Evolutionary conservation across 306 rosid genomes (phyloP).

Genomic region (Psophocarpus tetragonolobus): DNA sequence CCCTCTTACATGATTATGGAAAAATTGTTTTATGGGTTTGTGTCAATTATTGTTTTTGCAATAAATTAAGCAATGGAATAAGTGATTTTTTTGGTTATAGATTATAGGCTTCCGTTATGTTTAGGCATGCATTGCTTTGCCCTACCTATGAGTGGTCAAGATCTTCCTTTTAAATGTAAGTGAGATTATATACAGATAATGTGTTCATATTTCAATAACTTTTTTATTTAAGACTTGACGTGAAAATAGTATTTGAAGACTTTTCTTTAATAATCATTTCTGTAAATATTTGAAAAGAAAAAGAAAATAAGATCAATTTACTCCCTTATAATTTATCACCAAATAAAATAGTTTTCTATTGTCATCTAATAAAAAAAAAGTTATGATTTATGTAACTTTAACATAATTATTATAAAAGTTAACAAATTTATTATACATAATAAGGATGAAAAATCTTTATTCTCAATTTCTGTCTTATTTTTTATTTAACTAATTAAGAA

Average conservation of each 20-base stretch:
- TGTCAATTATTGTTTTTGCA: neutral
- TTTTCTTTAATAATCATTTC: too few relatives aligned
- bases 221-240: neutral
- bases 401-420: too few relatives aligned
- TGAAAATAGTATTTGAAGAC: neutral
- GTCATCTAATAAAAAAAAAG: too few relatives aligned
- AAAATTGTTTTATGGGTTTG: neutral
- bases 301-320: too few relatives aligned
- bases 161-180: constrained; percentile 31
- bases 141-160: constrained; percentile 9
- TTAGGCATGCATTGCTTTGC: neutral
- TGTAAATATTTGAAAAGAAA: too few relatives aligned
- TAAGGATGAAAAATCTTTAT: too few relatives aligned
- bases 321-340: too few relatives aligned
- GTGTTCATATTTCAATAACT: neutral
- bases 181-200: neutral
- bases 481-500: too few relatives aligned
- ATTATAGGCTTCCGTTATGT: neutral
- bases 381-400: too few relatives aligned
- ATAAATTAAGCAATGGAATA: neutral
- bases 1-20: constrained; percentile 8
- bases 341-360: too few relatives aligned
- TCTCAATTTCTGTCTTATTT: too few relatives aligned
- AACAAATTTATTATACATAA: too few relatives aligned
- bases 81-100: neutral